Percentiles rank a stretch among this genome's conserved stretches.
Conservation (phyloP, 331 rosid species). For the Quercus phellos region DNA sequence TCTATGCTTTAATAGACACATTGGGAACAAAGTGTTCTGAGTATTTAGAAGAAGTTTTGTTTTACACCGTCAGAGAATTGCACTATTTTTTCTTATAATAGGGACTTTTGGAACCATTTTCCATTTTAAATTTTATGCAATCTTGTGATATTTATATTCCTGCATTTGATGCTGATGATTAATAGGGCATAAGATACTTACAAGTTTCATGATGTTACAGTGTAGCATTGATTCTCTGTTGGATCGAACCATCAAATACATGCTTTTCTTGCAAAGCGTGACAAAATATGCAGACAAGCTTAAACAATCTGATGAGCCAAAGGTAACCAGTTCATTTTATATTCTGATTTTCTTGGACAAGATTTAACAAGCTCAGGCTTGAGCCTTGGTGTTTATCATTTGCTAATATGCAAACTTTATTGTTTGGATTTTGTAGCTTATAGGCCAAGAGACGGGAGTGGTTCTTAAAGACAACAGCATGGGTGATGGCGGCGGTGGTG, state of each 20-base stretch:
- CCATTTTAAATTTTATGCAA: neutral
- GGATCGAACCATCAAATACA: slow-evolving; percentile 78
- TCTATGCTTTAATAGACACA: neutral
- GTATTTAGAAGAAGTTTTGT: neutral
- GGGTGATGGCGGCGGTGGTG: slow-evolving; percentile 28
- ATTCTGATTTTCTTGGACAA: neutral
- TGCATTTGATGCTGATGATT: neutral
- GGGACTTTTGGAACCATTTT: neutral
- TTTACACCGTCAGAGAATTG: neutral
- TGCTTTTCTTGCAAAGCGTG: slow-evolving; percentile 65
- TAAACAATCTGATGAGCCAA: slow-evolving; percentile 52
- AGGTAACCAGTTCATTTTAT: slow-evolving; percentile 42
- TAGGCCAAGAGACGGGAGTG: slow-evolving; percentile 42
- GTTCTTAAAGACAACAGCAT: slow-evolving; percentile 31
- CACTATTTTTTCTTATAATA: neutral
- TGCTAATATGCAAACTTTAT: slow-evolving; percentile 7
- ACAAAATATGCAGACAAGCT: slow-evolving; percentile 63
- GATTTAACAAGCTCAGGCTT: neutral
- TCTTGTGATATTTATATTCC: slow-evolving; percentile 3
- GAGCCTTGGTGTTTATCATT: neutral
- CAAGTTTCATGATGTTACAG: slow-evolving; percentile 48
- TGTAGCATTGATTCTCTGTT: slow-evolving; percentile 86
- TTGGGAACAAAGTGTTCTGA: neutral
- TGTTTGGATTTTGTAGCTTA: slow-evolving; percentile 41
- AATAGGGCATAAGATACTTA: slow-evolving; percentile 13